Evolutionary conservation across 805 yeast genomes (phyloP), one percentile per base, ranked within the genome.

Genomic region (Yueomyces sinensis): DNA sequence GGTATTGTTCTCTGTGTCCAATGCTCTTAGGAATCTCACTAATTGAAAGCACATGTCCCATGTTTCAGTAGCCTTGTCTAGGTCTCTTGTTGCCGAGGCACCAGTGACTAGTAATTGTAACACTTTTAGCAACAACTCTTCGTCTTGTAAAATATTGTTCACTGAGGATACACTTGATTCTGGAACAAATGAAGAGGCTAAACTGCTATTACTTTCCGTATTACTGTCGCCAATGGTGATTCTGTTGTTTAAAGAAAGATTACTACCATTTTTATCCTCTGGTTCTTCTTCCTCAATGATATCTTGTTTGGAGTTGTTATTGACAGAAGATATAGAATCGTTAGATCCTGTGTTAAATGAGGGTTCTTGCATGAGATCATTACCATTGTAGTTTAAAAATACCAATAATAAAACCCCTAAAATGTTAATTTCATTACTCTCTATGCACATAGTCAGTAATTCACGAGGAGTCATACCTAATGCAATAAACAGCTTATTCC

Each of bases 31-130:
- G 7, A 56, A 40, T 23, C 59, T 36, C 19, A 49, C 44, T 23
- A 56, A 36, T 33, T 56, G 61, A 38, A 56, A 53, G 18, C 58
- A 52, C 55, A 56, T 46, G 19, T 53, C 58, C 61, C 61, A 56
- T 3, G 47, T 46, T 11, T 53, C 58, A 4, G 49, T 45, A 4
- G 61, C 59, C 31, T 42, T 43, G 7, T 35, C 37, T 13, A 38
- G 37, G 19, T 47, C 51, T 4, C 42, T 31, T 1, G 54, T 31
- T 17, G 41, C 39, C 3, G 54, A 47, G 3, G 59, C 61, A 32
- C 52, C 47, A 16, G 45, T 40, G 6, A 54, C 57, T 5, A 56
- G 39, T 11, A 54, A 37, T 29, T 47, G 39, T 19, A 56, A 29
- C 13, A 56, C 52, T 36, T 48, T 46, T n/a, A 52, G 31, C 48